Percentiles rank a stretch among this genome's conserved stretches.
Evolutionary conservation across 441 rosid genomes (phyloP).

Genomic region (Pelargonium cotyledonis): DNA sequence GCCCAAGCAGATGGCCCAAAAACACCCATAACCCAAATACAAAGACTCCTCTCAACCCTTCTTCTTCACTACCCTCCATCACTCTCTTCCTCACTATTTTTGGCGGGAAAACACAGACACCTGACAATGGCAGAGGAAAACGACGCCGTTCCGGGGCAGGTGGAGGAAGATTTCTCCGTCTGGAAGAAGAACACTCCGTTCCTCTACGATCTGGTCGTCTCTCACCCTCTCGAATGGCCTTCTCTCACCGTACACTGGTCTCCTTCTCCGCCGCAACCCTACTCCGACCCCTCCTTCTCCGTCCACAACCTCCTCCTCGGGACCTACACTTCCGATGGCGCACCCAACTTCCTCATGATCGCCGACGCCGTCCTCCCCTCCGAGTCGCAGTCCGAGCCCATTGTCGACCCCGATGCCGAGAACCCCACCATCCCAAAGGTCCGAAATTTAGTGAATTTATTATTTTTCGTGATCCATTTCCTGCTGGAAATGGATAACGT

Average conservation of each 20-base stretch:
- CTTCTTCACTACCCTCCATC: too few relatives aligned
- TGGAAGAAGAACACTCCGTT: conserved; percentile 92
- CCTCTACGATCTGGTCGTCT: conserved; percentile 74
- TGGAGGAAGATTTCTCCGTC: conserved; percentile 67
- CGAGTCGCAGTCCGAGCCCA: conserved; percentile 29
- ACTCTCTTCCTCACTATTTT: too few relatives aligned
- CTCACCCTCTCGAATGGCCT: conserved; percentile 75
- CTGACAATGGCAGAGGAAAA: conserved; percentile 24
- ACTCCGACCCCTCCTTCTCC: conserved; percentile 38
- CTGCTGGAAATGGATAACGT: too few relatives aligned
- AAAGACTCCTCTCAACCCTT: too few relatives aligned
- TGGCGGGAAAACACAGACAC: too few relatives aligned
- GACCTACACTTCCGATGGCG: conserved; percentile 71
- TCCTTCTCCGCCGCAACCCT: conserved; percentile 42
- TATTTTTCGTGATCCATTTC: too few relatives aligned
- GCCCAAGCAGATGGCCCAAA: too few relatives aligned
- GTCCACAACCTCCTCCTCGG: conserved; percentile 74
- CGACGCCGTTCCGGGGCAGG: conserved; percentile 35
- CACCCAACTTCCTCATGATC: conserved; percentile 63
- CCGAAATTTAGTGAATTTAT: not conserved
- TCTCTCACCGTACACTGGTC: conserved; percentile 90
- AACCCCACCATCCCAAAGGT: conserved; percentile 55
- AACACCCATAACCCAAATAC: too few relatives aligned
- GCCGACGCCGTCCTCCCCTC: conserved; percentile 63
- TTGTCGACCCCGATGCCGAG: conserved; percentile 26